Base-by-base conservation (phyloP, 2,329 filamentous ascomycete species). In the Ophiostoma fasciatum region DNA sequence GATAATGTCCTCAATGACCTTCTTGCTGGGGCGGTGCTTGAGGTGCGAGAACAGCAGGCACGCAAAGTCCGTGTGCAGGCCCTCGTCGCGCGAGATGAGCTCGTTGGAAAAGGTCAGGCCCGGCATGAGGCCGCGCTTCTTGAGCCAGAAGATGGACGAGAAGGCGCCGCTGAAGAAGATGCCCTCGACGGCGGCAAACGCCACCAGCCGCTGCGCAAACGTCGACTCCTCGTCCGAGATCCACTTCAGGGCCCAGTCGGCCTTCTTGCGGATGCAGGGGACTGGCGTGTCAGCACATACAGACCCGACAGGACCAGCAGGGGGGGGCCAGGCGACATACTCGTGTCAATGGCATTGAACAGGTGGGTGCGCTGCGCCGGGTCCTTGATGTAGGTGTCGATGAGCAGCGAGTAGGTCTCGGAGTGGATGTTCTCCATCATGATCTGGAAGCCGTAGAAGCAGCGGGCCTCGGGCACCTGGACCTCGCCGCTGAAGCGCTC, bases 361-460 rank as follows among this genome's bases (percentile, higher is more conserved):
- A 98, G 79, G 58, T 96, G 87, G 43, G 74, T 81, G 49, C 84
- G 78, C 68, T 98, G 88, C 57, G 82, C 81, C 44, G 83, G 82
- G 68, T 98, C 90, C 71, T 92, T 94, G 66, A 98, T 93, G 63
- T 98, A 98, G 44, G 88, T 94, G 60, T 98, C 90, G 58, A 98
- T 98, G 56, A 98, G 78, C 25, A 98, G 78, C 15, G 88, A 96
- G 74, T 98, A 98, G 37, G 90, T 98, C 68, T 98, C 90, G 13
- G 90, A 94, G 73, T 98, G 90, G 53, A 98, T 94, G 67, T 98
- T 98, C 72, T 98, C 90, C 83, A 98, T 96, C 90, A 98, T 98
- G 68, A 96, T 96, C 68, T 98, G 90, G 74, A 98, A 98, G 46
- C 90, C 90, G 61, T 98, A 98, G 73, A 98, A 98, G 77, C 90